These are phyloP conservation scores for Verbascum thapsus DNA, from an alignment of 257 asterid genomes.

Conservation along the genomic window DNA sequence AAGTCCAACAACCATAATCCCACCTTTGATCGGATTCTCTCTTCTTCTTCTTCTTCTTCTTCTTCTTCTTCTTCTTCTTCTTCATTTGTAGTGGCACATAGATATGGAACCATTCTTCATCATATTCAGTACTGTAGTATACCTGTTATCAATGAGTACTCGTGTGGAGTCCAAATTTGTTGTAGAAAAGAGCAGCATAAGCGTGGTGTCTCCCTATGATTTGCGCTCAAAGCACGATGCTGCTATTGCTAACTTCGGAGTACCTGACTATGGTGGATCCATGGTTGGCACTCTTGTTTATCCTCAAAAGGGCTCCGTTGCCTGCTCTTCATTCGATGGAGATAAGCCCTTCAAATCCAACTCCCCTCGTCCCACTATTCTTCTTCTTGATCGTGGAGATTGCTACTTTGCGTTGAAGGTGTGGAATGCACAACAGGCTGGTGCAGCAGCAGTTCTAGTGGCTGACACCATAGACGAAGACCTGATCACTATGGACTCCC, in stretches of 20 bases:
- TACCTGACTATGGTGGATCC: conserved; percentile 91
- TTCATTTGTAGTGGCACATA: background rate
- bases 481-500: conserved; percentile 91
- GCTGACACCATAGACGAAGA: conserved; percentile 83
- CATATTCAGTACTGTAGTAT: background rate
- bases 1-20: background rate
- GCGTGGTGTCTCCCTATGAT: conserved; percentile 58
- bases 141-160: background rate
- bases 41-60: conserved; percentile 20
- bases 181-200: conserved; percentile 83
- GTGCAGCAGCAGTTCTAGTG: conserved; percentile 88
- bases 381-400: conserved; percentile 91
- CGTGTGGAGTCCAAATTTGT: conserved; percentile 51
- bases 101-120: conserved; percentile 5
- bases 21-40: background rate
- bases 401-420: conserved; percentile 91
- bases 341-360: conserved; percentile 78
- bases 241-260: conserved; percentile 91
- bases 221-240: conserved; percentile 75
- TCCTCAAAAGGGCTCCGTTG: conserved; percentile 49
- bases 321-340: conserved; percentile 65
- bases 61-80: background rate
- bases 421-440: conserved; percentile 83
- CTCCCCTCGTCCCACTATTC: conserved; percentile 66
- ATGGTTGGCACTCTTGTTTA: conserved; percentile 66